Conservation (phyloP, 148 eudicot genomes). For the Suaeda aralocaspica region DNA sequence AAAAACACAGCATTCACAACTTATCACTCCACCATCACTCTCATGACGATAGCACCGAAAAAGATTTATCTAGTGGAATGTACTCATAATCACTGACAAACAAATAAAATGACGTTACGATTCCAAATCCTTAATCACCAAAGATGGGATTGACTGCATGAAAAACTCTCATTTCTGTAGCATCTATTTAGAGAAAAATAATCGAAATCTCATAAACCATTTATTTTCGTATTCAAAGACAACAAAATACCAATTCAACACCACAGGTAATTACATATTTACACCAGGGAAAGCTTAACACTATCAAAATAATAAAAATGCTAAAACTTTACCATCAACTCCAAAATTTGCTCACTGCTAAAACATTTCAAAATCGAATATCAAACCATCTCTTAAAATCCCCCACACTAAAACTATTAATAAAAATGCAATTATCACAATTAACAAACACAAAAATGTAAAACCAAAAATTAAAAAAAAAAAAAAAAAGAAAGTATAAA, state of each 20-base stretch:
- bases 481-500: slow-evolving; percentile 7
- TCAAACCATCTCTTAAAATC: background rate
- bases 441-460: background rate
- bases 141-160: no score
- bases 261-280: background rate
- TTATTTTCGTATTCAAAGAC: background rate
- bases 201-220: no score
- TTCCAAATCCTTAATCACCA: no score
- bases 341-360: background rate
- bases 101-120: background rate
- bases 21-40: background rate
- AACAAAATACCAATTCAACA: background rate
- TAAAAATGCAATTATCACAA: background rate
- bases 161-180: no score
- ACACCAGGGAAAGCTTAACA: background rate
- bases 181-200: no score
- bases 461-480: background rate
- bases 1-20: background rate
- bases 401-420: background rate
- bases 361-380: background rate
- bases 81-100: no score
- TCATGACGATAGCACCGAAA: background rate
- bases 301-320: background rate
- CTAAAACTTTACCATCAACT: background rate
- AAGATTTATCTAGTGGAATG: no score